Base-by-base conservation (phyloP, 495 filamentous ascomycete genomes). In the Cercophora newfieldiana region DNA sequence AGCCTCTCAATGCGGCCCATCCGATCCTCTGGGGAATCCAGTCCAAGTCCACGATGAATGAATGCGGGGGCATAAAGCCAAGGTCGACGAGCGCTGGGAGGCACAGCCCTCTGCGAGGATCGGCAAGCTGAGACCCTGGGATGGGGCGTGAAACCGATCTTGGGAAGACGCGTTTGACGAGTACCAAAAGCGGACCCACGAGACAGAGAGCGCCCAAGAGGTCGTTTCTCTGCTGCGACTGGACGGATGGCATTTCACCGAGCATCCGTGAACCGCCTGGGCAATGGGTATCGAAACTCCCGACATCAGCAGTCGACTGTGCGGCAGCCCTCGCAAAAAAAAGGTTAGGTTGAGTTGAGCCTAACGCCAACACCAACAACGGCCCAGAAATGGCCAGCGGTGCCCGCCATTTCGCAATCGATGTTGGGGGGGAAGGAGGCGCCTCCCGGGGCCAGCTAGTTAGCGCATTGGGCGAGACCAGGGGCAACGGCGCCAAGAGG, bases 91-190 rank as follows among this genome's bases (percentile, higher is more conserved):
- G 63, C 26, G 24, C n/a, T 29, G 24, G n/a, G 72, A 67, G 70
- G 72, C 70, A 68, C 66, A 72, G 70, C 68, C 21, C 64, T 31
- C 66, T 55, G 59, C 53, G 55, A 69, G 69, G 75, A 80, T 79
- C 73, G 68, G 59, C 78, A 71, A 72, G 69, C 72, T 79, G 74
- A 79, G 74, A 78, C 75, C 69, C 66, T 58, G 65, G 50, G 55
- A 72, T 66, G 66, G 70, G 68, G 69, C 70, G 68, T 74, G 76
- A 77, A 76, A 78, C 74, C 68, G 55, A 56, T 70, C 66, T 69
- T 66, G n/a, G 58, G 29, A 22, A 47, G 18, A 37, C 29, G 48
- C 33, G 58, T 60, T 60, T 60, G 58, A 60, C 58, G 31, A 60
- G 7, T 19, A 22, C 29, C n/a, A 22, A 48, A 48, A 60, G 31